A percentile compares a stretch with the other conserved stretches of the same genome.
phyloP scores from a whole-genome alignment of 164 flowering plant species.

The Cinnamomum micranthum region DNA sequence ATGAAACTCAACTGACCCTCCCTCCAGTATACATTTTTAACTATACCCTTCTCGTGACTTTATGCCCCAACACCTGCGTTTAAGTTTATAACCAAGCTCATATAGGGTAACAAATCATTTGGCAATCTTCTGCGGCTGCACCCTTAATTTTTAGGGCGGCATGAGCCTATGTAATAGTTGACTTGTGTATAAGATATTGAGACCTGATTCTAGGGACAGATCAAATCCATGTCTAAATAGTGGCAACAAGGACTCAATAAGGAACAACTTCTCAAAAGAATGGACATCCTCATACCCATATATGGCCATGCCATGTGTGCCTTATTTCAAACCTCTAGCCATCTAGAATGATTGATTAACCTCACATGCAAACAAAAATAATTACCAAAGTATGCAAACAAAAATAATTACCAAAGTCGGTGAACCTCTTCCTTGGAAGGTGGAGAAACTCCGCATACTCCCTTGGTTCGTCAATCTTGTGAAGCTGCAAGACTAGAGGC shows the following conservation, averaged over 20 bases:
- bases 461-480: constrained; percentile 73
- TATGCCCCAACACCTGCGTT: neutral
- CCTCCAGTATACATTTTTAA: neutral
- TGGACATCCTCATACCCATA: no score
- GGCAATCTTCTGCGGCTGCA: no score
- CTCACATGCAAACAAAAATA: neutral
- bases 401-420: constrained; percentile 64
- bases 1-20: neutral
- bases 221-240: neutral
- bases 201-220: no score
- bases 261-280: neutral
- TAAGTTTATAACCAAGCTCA: no score
- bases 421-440: constrained; percentile 68
- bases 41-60: neutral
- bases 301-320: no score
- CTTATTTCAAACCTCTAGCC: neutral
- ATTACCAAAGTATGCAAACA: constrained; percentile 56
- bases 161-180: neutral
- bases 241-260: neutral
- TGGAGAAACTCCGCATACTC: constrained; percentile 96
- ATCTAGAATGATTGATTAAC: neutral
- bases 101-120: no score
- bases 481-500: constrained; percentile 89
- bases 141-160: neutral
- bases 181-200: no score